Evolutionary conservation across 2,329 filamentous ascomycete genomes (phyloP), one percentile per base, ranked within the genome.

Genomic region (Fusarium sp.): DNA sequence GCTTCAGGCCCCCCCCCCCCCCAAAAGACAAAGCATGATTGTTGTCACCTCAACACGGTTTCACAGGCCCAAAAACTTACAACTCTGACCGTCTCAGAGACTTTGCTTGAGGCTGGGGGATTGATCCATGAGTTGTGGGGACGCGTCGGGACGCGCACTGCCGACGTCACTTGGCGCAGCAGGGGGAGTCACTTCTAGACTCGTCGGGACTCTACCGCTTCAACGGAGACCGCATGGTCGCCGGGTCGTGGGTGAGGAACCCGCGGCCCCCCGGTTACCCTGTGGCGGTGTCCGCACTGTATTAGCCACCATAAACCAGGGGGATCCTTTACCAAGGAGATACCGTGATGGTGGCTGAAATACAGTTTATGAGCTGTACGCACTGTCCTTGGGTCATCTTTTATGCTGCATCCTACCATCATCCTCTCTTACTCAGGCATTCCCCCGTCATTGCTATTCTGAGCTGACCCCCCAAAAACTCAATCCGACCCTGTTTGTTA

Each of bases 131-230:
- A 52, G 66, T 62, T 72, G 68, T 76, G 74, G 74, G 67, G 74
- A 76, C 68, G 71, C 70, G 70, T 75, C 63, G 59, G 62, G 50
- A 71, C 48, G 64, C 68, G 68, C 71, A 76, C 67, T 74, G 74
- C 74, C 74, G 74, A 76, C 74, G 74, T 76, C 74, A 76, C 72
- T 75, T 68, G 62, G 67, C 70, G 69, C 67, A 65, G 54, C 59
- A 79, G 64, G 73, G 69, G 64, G 68, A n/a, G 54, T 35, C 20
- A 27, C 50, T 39, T 24, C 27, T 58, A 31, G 39, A 54, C 41
- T 62, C 62, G 18, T 11, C 22, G 60, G 33, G 41, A 31, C 20
- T 43, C 16, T 35, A 20, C n/a, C 27, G 58, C 29, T 35, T 20
- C n/a, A 33, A 22, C 58, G 37, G 58, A 33, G 39, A 20, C 41